Evolutionary conservation across 2,329 filamentous ascomycete genomes (phyloP), one percentile per base, ranked within the genome.

Genomic region (Chalaropsis thielavioides): DNA sequence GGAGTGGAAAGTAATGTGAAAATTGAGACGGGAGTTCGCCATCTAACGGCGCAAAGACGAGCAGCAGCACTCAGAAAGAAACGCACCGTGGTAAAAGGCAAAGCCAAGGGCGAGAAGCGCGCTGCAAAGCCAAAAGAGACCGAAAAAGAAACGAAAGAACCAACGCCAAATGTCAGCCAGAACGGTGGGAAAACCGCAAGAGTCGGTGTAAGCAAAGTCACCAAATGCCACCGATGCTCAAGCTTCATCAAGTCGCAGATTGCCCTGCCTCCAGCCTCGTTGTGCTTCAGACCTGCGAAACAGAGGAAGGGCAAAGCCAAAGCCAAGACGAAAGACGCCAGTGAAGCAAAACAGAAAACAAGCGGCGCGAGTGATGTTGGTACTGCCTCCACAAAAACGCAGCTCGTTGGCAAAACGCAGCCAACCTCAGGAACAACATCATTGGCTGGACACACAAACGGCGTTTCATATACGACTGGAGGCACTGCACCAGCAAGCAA

Each of bases 401-500:
- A 74, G 72, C 64, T 67, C 69, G 41, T 59, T 68, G 40, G 46
- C 60, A 19, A 56, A 54, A 54, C 22, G 63, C n/a, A 59, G 67
- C 11, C 70, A 70, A 22, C 62, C 65, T 73, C 62, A 77, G 71
- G 46, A 15, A 24, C 70, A 73, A 67, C 69, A 67, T 63, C 68
- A 2, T 73, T 72, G 49, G 58, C 69, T 44, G 49, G 65, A 17
- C 76, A 78, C 1, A 75, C 79, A 41, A 84, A 82, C 71, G 79
- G 22, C 56, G 41, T 15, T n/a, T n/a, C 31, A 17, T 1, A 4
- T 38, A 8, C 8, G 8, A 8, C 35, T 38, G 35, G 5, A 38
- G 8, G 35, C 35, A 8, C 35, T 4, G 35, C 66, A 10, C 27
- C 81, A 7, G 83, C 75, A 73, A 86, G 82, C 74, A 86, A 83